Conservation (phyloP, 345 rosid genomes). For the Physaria fendleri region DNA sequence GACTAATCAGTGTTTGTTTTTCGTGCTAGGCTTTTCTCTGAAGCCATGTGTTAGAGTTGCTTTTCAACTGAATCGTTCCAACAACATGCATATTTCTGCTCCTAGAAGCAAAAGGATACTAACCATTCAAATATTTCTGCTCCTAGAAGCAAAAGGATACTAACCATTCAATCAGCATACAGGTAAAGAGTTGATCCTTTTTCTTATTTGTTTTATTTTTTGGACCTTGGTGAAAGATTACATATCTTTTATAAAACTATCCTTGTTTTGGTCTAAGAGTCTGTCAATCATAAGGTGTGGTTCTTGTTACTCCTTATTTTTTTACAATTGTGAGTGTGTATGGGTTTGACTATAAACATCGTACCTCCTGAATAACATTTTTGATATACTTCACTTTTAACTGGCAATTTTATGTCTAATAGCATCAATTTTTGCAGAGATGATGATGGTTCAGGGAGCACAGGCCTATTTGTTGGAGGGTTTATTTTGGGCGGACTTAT, state of each 20-base stretch:
- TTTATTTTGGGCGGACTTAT: constrained; percentile 85
- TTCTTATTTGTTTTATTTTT: background rate
- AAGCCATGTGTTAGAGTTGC: constrained; percentile 46
- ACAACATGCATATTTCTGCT: constrained; percentile 37
- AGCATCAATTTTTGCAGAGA: constrained; percentile 41
- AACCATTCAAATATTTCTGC: constrained; percentile 38
- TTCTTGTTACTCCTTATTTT: background rate
- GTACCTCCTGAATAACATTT: background rate
- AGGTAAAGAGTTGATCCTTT: constrained; percentile 37
- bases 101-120: constrained; percentile 44
- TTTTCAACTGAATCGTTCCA: constrained; percentile 31
- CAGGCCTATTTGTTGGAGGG: constrained; percentile 74
- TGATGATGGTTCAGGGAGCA: constrained; percentile 50
- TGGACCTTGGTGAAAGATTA: no score
- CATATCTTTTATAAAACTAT: background rate
- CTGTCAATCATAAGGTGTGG: background rate
- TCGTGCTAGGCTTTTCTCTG: constrained; percentile 35
- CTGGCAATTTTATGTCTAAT: background rate
- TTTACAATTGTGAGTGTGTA: background rate
- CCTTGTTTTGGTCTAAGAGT: background rate
- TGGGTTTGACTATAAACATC: background rate
- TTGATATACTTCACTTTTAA: background rate
- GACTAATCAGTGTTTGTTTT: background rate
- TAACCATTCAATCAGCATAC: constrained; percentile 56
- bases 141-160: constrained; percentile 41